These are phyloP conservation scores for Debaryomyces tyrocola DNA, from an alignment of 805 yeast genomes.

Conservation along the genomic window DNA sequence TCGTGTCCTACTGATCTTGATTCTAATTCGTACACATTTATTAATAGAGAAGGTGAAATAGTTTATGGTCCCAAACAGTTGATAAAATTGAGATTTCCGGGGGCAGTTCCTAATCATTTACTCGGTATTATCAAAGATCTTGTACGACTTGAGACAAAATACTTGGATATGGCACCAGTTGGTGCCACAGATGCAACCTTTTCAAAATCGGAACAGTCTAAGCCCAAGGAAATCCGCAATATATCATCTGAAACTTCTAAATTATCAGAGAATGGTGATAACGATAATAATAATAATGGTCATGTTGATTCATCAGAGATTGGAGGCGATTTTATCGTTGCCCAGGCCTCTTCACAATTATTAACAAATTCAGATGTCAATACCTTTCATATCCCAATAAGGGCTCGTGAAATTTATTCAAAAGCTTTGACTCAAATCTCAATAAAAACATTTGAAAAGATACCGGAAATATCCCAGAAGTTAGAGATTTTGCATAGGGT, in stretches of 20 bases:
- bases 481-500: constrained; percentile 47
- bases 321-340: constrained; percentile 28
- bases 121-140: constrained; percentile 16
- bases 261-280: background rate
- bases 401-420: constrained; percentile 35
- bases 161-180: constrained; percentile 34
- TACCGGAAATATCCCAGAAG: constrained; percentile 40
- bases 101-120: constrained; percentile 39
- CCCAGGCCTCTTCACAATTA: constrained; percentile 35
- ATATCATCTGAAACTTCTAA: background rate
- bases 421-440: constrained; percentile 38
- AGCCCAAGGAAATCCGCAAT: constrained; percentile 16
- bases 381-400: constrained; percentile 35
- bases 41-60: constrained; percentile 58
- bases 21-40: constrained; percentile 57
- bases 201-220: constrained; percentile 20
- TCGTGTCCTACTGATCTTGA: constrained; percentile 48
- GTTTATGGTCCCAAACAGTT: constrained; percentile 44
- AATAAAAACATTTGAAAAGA: constrained; percentile 36
- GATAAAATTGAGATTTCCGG: constrained; percentile 56
- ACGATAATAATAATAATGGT: constrained; percentile 1
- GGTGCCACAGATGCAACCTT: constrained; percentile 35
- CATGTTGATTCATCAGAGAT: constrained; percentile 8
- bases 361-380: constrained; percentile 33
- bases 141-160: constrained; percentile 31